Base-by-base conservation (phyloP, 768 basidiomycete genomes). In the Cystobasidium tubakii region DNA sequence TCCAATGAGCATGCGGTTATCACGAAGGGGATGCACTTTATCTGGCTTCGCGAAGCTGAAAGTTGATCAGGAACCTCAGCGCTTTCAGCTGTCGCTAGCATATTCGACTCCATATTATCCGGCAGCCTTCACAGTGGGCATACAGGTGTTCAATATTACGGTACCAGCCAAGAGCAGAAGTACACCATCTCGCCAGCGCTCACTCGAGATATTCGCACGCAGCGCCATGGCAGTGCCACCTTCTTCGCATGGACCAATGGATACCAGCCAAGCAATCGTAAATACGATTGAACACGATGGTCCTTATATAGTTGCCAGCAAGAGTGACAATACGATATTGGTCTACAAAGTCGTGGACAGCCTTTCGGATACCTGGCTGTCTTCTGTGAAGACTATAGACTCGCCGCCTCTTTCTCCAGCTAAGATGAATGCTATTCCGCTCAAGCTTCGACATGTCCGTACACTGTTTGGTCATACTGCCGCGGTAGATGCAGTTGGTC, bases 211-310 rank as follows among this genome's bases (percentile, higher is more conserved):
- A 36, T 27, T 62, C 25, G 50, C 69, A 4, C 29, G 69, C 13
- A 71, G 36, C 27, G 69, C 69, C 7, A 71, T 71, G 17, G 69
- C 69, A 9, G 55, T 62, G 15, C 69, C 69, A 36, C 55, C 54
- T 7, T 36, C 29, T 1, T 23, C 54, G 3, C 29, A 44, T 29
- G 17, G 12, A 15, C 25, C 69, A 33, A 2, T 23, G 15, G 23
- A 33, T 29, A 6, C 15, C 3, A 53, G 29, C 23, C 69, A 60
- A 29, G 69, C 36, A 19, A 33, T 71, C 17, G 55, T 71, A 15
- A 71, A 53, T 34, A 55, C 69, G 13, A 57, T 71, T 25, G 69
- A 71, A 34, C 69, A 71, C 12, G 69, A 71, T 39, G 69, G 69
- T n/a, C 54, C 69, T 17, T 71, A 57, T 34, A 71, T 71, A 33